phyloP scores from a whole-genome alignment of 257 asterid species.

The Gardenia jasminoides region DNA sequence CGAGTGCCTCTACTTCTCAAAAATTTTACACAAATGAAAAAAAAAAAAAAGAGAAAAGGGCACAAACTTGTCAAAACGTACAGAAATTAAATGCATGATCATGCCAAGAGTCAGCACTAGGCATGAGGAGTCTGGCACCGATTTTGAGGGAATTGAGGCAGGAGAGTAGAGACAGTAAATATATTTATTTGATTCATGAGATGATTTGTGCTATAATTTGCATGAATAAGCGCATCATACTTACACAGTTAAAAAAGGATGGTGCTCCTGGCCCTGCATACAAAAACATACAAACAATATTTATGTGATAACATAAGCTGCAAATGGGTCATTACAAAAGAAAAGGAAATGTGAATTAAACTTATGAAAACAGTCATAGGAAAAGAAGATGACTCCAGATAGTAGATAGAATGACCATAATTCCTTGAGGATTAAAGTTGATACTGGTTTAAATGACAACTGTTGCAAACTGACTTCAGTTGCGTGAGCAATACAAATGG shows the following conservation, averaged over 20 bases:
- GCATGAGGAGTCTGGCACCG: background rate
- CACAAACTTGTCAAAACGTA: background rate
- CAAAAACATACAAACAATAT: background rate
- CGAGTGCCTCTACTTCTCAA: too few relatives aligned
- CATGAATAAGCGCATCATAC: constrained; percentile 25
- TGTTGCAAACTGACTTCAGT: background rate
- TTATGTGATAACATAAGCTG: constrained; percentile 6
- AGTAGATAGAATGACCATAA: background rate
- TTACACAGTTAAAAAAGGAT: constrained; percentile 71
- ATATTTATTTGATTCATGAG: background rate
- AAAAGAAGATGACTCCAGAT: background rate
- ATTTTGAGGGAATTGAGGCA: background rate
- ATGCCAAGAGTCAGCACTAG: background rate
- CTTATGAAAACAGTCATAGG: background rate
- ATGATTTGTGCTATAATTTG: background rate
- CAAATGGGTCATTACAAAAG: background rate
- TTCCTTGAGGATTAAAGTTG: background rate
- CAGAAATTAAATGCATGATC: background rate
- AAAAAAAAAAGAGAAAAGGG: background rate
- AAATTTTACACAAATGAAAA: too few relatives aligned
- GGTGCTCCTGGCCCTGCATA: constrained; percentile 98
- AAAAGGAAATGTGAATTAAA: background rate
- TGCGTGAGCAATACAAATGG: background rate
- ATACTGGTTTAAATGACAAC: background rate
- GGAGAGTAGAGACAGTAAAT: background rate